A percentile compares a stretch with the other conserved stretches of the same genome.
phyloP scores from a whole-genome alignment of 2,329 filamentous ascomycete genomes.

The Leptographium procerum region DNA sequence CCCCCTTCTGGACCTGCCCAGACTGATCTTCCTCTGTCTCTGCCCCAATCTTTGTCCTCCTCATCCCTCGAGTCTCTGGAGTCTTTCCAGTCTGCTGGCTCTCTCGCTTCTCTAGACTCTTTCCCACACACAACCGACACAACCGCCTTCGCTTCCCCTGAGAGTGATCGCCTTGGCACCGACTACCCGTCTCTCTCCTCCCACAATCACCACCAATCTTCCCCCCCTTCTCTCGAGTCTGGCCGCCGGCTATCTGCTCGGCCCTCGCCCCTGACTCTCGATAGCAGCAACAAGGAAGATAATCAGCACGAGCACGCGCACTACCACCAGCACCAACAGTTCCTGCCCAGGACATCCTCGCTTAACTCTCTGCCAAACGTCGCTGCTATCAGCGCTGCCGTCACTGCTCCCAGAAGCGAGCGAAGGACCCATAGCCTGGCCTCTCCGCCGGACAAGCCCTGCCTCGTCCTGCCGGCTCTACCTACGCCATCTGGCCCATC shows the following conservation, averaged over 20 bases:
- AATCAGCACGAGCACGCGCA: too few relatives aligned
- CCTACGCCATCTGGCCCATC: background rate
- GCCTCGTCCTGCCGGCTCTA: background rate
- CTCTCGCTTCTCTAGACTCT: background rate
- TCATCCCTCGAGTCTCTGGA: slow-evolving; percentile 1
- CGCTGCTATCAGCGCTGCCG: background rate
- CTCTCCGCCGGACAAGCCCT: background rate
- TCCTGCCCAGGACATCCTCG: slow-evolving; percentile 6
- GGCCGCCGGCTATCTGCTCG: background rate
- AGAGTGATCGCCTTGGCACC: background rate
- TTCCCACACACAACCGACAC: background rate
- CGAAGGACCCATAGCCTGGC: slow-evolving; percentile 7
- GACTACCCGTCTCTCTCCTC: background rate
- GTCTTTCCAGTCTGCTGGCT: too few relatives aligned
- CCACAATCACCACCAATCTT: background rate
- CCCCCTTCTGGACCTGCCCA: background rate
- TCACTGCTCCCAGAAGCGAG: background rate
- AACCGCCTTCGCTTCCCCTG: slow-evolving; percentile 1
- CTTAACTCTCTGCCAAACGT: slow-evolving; percentile 5
- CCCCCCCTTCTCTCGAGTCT: background rate
- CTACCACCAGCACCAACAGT: background rate
- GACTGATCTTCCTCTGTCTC: background rate
- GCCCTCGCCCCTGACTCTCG: slow-evolving; percentile 5
- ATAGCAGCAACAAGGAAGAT: background rate
- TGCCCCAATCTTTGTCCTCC: background rate